Conservation (phyloP, 495 filamentous ascomycete species). For the Chaetomium fimeti region DNA sequence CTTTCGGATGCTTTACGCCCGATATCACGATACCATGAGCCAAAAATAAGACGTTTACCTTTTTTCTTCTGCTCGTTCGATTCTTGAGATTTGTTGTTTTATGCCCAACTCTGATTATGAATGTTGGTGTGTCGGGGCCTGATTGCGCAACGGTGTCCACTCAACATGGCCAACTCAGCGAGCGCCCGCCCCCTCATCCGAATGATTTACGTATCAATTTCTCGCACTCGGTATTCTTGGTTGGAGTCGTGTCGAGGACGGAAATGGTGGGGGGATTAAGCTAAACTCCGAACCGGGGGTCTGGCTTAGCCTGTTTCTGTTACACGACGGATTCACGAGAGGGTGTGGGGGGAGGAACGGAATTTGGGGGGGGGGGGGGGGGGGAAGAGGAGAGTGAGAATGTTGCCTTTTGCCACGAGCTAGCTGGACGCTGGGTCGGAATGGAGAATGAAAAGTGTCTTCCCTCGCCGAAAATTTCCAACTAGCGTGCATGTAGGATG, state of each 20-base stretch:
- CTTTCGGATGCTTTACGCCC: constrained; percentile 5
- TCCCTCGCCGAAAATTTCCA: not conserved
- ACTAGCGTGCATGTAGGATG: not conserved
- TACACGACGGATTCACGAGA: constrained; percentile 5
- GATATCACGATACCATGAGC: constrained; percentile 10
- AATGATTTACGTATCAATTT: constrained; percentile 16
- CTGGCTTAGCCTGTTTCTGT: constrained; percentile 13
- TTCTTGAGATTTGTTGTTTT: not conserved
- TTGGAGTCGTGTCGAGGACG: not conserved
- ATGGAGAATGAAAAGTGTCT: not conserved
- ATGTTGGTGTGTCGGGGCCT: not conserved
- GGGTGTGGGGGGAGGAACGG: not conserved
- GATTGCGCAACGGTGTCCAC: not conserved
- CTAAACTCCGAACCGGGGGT: not conserved
- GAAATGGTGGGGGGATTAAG: constrained; percentile 3
- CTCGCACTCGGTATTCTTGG: constrained; percentile 2
- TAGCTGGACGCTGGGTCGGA: not conserved
- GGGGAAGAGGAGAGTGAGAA: not conserved
- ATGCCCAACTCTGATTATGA: not conserved
- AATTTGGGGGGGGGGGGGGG: no score
- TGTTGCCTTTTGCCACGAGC: not conserved
- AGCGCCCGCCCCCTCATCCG: not conserved
- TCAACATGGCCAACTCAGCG: not conserved
- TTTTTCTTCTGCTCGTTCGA: not conserved
- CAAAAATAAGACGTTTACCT: not conserved